A percentile compares a stretch with the other conserved stretches of the same genome.
Evolutionary conservation across 441 rosid species (phyloP).

Genomic region (Aquilaria agallochum): DNA sequence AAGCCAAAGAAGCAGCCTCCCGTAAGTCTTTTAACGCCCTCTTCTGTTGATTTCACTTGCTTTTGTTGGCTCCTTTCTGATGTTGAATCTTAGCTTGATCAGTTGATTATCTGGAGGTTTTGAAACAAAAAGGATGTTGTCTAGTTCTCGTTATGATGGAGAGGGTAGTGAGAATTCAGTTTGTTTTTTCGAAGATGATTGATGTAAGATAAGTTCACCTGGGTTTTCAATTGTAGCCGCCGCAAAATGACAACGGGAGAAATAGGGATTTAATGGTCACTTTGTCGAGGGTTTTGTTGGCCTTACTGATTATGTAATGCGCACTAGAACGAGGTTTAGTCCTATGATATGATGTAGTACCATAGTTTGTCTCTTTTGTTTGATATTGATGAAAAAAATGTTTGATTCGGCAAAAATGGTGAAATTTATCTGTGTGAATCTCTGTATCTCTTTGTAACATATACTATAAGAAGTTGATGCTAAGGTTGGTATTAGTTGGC

Average conservation of each 20-base stretch:
- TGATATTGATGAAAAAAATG: too few species aligned
- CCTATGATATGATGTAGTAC: not conserved
- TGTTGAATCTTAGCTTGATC: not conserved
- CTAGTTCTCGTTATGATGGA: too few species aligned
- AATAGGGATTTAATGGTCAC: too few species aligned
- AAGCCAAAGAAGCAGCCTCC: constrained; percentile 52
- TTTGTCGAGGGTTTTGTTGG: too few species aligned
- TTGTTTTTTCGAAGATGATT: not conserved
- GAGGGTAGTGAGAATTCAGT: not conserved
- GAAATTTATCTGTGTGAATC: too few species aligned
- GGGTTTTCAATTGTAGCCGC: constrained; percentile 2
- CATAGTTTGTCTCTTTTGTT: not conserved
- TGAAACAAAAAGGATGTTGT: not conserved
- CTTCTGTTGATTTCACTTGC: not conserved
- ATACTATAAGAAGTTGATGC: too few species aligned
- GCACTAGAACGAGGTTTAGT: too few species aligned
- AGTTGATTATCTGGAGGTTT: not conserved
- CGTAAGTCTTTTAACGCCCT: constrained; percentile 24
- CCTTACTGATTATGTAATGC: too few species aligned
- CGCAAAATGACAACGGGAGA: too few species aligned
- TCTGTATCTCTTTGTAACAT: too few species aligned
- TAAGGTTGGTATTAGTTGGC: too few species aligned
- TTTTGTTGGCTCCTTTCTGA: not conserved
- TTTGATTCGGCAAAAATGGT: too few species aligned
- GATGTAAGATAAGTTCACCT: not conserved